Evolutionary conservation across 202 grass and related monocot genomes (phyloP), one percentile per base, ranked within the genome.

Genomic region (Dendrocalamus latiflorus): DNA sequence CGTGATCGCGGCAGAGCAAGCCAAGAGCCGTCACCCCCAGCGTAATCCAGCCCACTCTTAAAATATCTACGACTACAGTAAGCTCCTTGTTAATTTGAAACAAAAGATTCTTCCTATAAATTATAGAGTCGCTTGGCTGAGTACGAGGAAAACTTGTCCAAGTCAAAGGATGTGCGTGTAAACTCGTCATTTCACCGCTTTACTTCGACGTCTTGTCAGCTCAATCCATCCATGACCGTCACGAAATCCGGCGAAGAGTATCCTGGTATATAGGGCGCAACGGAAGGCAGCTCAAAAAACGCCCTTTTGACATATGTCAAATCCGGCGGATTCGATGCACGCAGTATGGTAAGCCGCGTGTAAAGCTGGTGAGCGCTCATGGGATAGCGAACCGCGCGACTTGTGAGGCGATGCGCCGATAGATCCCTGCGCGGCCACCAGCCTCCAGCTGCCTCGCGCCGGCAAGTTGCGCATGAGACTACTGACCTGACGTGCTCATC

Each of bases 291-390:
- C 65, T 26, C 0, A 18, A 18, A 6, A 68, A 15, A 15, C n/a
- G n/a, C n/a, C 47, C 11, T 55, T 11, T 47, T 54, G 10, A 12
- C 6, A 0, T 1, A 17, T 26, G 70, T 76, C 72, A 58, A 66
- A 67, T 68, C 72, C 49, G 37, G 37, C 47, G 58, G 56, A 73
- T 64, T 76, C 82, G 59, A 9, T 1, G 44, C 33, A 20, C 72
- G 63, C 84, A 16, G 36, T 3, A 47, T 48, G 76, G 36, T 1
- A 57, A 80, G 76, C 75, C 76, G 84, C 84, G 76, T 80, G 84
- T 70, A 43, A 24, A 47, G 65, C 74, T 41, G 83, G 74, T 22
- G 47, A 51, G 56, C 43, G 66, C 55, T 22, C 66, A 53, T 49
- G 34, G 22, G 36, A 74, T 42, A 15, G 68, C 80, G 24, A 55